phyloP scores from a whole-genome alignment of 2,329 filamentous ascomycete genomes.

The Myotisia sp. region DNA sequence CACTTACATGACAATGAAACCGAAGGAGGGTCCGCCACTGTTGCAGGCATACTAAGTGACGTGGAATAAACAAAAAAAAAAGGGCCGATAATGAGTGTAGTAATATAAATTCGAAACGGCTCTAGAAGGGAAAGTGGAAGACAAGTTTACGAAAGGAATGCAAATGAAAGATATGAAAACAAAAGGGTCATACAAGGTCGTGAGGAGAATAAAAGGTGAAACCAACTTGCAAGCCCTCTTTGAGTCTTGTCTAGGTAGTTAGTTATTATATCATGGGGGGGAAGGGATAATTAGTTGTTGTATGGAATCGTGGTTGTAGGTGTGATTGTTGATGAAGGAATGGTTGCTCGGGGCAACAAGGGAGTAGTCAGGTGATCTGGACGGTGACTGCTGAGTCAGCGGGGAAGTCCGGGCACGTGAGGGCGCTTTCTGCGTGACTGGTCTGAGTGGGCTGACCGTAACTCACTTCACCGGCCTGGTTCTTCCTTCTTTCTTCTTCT shows the following conservation, averaged over 20 bases:
- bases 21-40: constrained; percentile 46
- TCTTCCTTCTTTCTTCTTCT: neutral
- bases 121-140: too few relatives aligned
- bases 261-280: too few relatives aligned
- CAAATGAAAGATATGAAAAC: neutral
- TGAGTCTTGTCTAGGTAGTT: too few relatives aligned
- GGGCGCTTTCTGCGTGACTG: constrained; percentile 1
- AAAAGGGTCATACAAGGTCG: neutral
- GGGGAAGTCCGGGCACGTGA: too few relatives aligned
- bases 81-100: neutral
- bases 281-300: too few relatives aligned
- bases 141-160: too few relatives aligned
- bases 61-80: neutral
- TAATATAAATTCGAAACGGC: too few relatives aligned
- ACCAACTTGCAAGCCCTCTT: too few relatives aligned
- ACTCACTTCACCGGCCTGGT: neutral
- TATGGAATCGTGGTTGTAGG: too few relatives aligned
- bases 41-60: constrained; percentile 41
- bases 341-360: constrained; percentile 2
- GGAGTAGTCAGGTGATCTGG: too few relatives aligned
- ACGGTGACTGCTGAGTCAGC: too few relatives aligned
- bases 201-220: neutral
- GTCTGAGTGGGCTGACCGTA: neutral
- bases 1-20: constrained; percentile 53
- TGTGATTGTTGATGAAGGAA: too few relatives aligned